Evolutionary conservation across 2,329 filamentous ascomycete genomes (phyloP), one percentile per base, ranked within the genome.

Genomic region (Aspergillus nomiae): DNA sequence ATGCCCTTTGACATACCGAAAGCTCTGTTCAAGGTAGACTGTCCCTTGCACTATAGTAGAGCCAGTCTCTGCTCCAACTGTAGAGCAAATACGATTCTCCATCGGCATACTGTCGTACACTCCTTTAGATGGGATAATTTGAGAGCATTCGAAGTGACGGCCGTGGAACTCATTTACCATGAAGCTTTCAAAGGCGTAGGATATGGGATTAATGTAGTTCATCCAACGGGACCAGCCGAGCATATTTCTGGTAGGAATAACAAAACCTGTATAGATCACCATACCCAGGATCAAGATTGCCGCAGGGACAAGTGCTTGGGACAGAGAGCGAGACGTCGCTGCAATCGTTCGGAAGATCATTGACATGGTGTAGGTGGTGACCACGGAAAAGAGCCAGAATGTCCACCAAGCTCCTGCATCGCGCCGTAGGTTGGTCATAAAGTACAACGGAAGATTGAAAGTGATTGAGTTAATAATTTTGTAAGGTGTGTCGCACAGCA

Each of bases 341-440:
- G 86, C 92, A 66, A 96, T 91, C 8, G 88, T 90, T 56, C 92
- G 87, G 85, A 96, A 96, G 65, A 94, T 85, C 88, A 92, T 94
- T 55, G 90, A 93, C 91, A 95, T 95, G 66, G 86, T 84, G 71
- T 96, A 69, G 0, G 91, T 91, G 1, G 88, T 88, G 63, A 85
- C 75, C 78, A 94, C 92, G 2, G 88, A 90, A 73, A 94, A 86
- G 58, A 97, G 82, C 62, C 92, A 77, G 84, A 92, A 96, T 80
- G 92, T 90, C 83, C 97, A 97, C 83, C 95, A 97, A 0, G 89
- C 79, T 2, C 89, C 90, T 0, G 91, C 82, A 66, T 90, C 88
- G 58, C 92, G 85, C 60, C 90, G 86, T 34, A 97, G 81, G 67
- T 93, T 90, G 0, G 91, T 90, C 87, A 97, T 89, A 78, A 97